phyloP scores from a whole-genome alignment of 1,139 yeast genomes.

The Lodderomyces parapsilosis region DNA sequence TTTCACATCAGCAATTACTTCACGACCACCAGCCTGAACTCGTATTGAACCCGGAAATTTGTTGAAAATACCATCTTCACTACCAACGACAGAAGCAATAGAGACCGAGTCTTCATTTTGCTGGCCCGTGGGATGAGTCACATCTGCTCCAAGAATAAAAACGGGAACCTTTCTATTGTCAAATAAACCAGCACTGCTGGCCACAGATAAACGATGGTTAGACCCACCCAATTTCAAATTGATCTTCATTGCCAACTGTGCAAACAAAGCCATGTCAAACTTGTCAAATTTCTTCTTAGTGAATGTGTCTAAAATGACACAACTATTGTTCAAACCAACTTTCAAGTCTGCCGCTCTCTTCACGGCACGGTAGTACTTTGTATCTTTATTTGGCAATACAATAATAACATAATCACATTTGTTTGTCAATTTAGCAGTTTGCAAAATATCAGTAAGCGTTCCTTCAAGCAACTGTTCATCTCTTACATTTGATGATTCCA shows the following conservation, averaged over 20 bases:
- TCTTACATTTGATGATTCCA: constrained; percentile 7
- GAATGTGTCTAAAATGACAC: constrained; percentile 13
- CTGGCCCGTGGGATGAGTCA: constrained; percentile 14
- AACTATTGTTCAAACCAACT: constrained; percentile 13
- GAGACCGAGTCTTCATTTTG: constrained; percentile 12
- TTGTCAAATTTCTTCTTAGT: constrained; percentile 9
- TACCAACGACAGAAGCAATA: constrained; percentile 16
- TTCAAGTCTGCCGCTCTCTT: constrained; percentile 15
- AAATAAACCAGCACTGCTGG: constrained; percentile 10
- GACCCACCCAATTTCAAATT: constrained; percentile 16
- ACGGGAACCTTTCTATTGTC: constrained; percentile 13
- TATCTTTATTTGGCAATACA: constrained; percentile 13
- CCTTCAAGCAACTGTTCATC: constrained; percentile 10
- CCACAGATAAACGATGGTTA: constrained; percentile 12
- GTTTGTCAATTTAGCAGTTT: constrained; percentile 11
- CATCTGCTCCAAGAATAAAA: constrained; percentile 16
- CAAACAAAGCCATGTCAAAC: constrained; percentile 13
- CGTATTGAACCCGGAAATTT: constrained; percentile 15
- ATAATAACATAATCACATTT: constrained; percentile 13
- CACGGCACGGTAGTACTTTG: constrained; percentile 12
- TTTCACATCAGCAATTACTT: constrained; percentile 13
- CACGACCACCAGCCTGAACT: constrained; percentile 15
- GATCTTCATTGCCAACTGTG: constrained; percentile 16
- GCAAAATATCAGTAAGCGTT: constrained; percentile 4
- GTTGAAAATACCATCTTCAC: constrained; percentile 15